These are phyloP conservation scores for Spizellomyces punctatus DNA, from an alignment of 192 early-diverging fungal species.

Conservation along the genomic window DNA sequence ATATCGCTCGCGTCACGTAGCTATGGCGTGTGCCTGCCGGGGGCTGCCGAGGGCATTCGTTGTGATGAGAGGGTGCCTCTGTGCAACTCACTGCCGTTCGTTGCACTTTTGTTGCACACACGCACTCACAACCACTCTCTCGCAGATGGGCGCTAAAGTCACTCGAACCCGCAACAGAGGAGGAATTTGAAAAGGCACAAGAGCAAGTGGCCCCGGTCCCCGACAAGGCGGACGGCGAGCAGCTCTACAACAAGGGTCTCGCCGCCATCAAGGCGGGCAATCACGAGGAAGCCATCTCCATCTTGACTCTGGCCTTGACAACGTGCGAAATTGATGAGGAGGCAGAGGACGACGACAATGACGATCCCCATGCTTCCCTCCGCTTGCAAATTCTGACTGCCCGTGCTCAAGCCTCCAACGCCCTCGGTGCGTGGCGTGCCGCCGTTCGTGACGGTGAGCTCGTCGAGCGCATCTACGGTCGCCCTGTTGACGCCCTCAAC, in stretches of 20 bases:
- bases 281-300: constrained; percentile 23
- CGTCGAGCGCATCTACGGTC: constrained; percentile 30
- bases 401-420: constrained; percentile 21
- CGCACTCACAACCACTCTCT: too few relatives aligned
- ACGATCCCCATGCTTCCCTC: constrained; percentile 17
- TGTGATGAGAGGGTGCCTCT: too few relatives aligned
- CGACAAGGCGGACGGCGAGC: background rate
- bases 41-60: too few relatives aligned
- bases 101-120: too few relatives aligned
- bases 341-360: constrained; percentile 22
- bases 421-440: constrained; percentile 26
- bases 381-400: constrained; percentile 19
- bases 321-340: constrained; percentile 23
- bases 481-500: constrained; percentile 25
- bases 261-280: constrained; percentile 29
- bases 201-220: background rate
- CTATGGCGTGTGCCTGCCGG: too few relatives aligned
- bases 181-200: constrained; percentile 20
- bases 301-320: constrained; percentile 22
- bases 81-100: too few relatives aligned
- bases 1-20: too few relatives aligned
- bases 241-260: constrained; percentile 9
- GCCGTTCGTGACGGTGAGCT: constrained; percentile 32
- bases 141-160: too few relatives aligned
- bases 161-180: constrained; percentile 1